Percentiles rank a stretch among this genome's conserved stretches.
Conservation (phyloP, 306 rosid species). For the Malus fusca region DNA sequence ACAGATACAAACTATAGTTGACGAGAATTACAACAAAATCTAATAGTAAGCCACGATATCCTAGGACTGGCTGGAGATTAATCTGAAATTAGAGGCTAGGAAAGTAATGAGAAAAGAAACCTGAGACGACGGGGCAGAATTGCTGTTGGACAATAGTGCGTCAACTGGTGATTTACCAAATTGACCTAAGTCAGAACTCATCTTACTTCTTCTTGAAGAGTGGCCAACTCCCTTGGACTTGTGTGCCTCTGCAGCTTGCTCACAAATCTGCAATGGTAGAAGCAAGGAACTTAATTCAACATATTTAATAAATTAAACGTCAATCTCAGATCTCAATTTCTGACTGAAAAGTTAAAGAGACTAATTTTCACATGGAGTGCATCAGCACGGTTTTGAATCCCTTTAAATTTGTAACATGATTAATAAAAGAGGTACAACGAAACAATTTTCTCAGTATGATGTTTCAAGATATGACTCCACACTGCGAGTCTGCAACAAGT, state of each 20-base stretch:
- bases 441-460: background rate
- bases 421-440: background rate
- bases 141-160: slow-evolving; percentile 63
- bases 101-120: slow-evolving; percentile 12
- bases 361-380: slow-evolving; percentile 1
- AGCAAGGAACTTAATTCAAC: background rate
- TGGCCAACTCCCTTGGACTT: slow-evolving; percentile 66
- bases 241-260: slow-evolving; percentile 95
- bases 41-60: background rate
- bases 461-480: background rate
- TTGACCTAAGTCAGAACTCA: slow-evolving; percentile 53
- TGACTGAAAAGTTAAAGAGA: background rate
- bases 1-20: background rate
- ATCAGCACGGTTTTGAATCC: slow-evolving; percentile 11
- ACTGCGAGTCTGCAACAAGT: background rate
- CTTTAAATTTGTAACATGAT: slow-evolving; percentile 1
- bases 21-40: background rate
- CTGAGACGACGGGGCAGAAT: slow-evolving; percentile 33
- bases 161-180: slow-evolving; percentile 71
- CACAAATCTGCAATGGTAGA: slow-evolving; percentile 68
- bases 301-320: background rate
- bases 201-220: slow-evolving; percentile 65
- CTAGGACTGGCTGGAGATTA: background rate
- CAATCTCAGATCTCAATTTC: background rate
- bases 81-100: background rate